Conservation (phyloP, 2,329 filamentous ascomycete genomes). For the Pleurostoma richardsiae region DNA sequence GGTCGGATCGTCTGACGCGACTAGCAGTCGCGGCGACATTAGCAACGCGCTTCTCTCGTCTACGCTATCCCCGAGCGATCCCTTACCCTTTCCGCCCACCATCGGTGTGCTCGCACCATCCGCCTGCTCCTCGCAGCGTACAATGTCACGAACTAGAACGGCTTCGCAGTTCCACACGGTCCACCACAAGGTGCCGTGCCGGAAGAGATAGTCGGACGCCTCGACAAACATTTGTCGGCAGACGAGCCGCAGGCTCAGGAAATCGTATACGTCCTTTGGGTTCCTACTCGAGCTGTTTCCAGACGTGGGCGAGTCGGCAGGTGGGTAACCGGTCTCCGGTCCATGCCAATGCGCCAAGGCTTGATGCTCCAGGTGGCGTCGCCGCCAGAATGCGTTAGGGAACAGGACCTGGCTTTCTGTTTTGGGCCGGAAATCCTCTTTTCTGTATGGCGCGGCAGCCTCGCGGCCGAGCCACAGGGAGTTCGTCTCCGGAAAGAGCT, state of each 20-base stretch:
- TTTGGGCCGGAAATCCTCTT: not conserved
- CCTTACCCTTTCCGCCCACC: not conserved
- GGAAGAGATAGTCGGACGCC: not conserved
- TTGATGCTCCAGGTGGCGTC: not conserved
- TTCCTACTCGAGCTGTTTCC: not conserved
- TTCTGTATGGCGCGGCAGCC: not conserved
- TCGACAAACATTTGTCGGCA: not conserved
- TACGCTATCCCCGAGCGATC: not conserved
- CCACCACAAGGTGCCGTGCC: not conserved
- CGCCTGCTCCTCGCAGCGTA: not conserved
- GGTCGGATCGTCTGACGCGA: not conserved
- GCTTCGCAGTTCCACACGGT: not conserved
- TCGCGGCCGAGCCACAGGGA: slow-evolving; percentile 1
- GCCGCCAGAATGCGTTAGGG: not conserved
- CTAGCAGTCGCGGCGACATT: not conserved
- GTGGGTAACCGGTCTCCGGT: slow-evolving; percentile 1
- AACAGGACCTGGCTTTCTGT: not conserved
- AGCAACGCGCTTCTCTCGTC: not conserved
- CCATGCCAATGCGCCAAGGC: slow-evolving; percentile 1
- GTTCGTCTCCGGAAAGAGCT: slow-evolving; percentile 1
- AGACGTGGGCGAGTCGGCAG: not conserved
- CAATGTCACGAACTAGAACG: not conserved
- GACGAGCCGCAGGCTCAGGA: not conserved
- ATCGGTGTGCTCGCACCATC: not conserved
- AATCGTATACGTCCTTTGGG: not conserved